Conservation (phyloP, 352 stramenopile species). For the Phytophthora cactorum region DNA sequence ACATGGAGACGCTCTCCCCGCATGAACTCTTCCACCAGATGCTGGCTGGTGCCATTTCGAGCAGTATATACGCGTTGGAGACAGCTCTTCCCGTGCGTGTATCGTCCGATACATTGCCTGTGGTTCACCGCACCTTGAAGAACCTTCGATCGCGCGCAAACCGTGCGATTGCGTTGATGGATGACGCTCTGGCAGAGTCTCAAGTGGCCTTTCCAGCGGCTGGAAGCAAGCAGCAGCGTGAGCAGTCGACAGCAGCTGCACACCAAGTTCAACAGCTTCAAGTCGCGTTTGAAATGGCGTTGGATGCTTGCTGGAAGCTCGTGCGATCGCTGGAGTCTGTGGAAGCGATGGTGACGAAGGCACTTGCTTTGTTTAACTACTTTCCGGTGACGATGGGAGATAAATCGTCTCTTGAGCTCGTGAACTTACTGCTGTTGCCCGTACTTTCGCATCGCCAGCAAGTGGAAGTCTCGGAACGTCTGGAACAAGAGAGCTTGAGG, state of each 20-base stretch:
- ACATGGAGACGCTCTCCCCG: conserved; percentile 80
- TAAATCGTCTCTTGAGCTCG: conserved; percentile 31
- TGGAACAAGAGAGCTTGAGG: conserved; percentile 43
- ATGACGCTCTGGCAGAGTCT: conserved; percentile 69
- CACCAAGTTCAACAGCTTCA: conserved; percentile 60
- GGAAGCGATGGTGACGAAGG: conserved; percentile 62
- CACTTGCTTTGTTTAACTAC: conserved; percentile 54
- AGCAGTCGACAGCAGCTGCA: conserved; percentile 42
- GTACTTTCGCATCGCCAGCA: conserved; percentile 36
- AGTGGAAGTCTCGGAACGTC: conserved; percentile 43
- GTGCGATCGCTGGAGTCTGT: conserved; percentile 55
- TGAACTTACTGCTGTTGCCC: conserved; percentile 45
- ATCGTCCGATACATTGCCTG: conserved; percentile 34
- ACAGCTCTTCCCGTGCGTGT: conserved; percentile 45
- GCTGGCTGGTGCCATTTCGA: conserved; percentile 65
- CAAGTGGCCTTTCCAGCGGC: conserved; percentile 60
- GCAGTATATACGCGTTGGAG: conserved; percentile 62
- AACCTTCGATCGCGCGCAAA: conserved; percentile 45
- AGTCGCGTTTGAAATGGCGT: conserved; percentile 82
- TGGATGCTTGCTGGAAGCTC: conserved; percentile 77
- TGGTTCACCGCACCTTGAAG: conserved; percentile 46
- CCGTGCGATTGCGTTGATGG: conserved; percentile 59
- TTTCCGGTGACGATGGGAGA: conserved; percentile 32
- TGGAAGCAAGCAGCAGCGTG: conserved; percentile 21
- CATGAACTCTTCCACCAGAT: conserved; percentile 86